Evolutionary conservation across 805 yeast species (phyloP).

Genomic region (Saccharomycodes ludwigii): DNA sequence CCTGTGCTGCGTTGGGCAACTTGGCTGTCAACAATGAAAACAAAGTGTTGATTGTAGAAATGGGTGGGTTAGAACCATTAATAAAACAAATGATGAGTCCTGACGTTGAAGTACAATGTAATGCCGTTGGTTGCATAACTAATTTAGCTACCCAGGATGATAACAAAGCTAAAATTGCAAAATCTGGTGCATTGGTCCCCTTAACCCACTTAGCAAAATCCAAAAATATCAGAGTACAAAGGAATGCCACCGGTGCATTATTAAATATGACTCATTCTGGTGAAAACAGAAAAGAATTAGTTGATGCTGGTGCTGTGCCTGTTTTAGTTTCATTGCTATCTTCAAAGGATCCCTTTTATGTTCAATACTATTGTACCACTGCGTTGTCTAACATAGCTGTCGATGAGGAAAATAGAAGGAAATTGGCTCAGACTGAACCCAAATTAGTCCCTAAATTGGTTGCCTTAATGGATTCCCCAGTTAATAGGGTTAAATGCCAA

Average conservation of each 20-base stretch:
- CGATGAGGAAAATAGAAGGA: constrained; percentile 81
- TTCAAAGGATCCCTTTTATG: constrained; percentile 87
- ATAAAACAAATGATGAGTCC: constrained; percentile 96
- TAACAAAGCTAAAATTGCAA: constrained; percentile 90
- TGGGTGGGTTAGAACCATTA: constrained; percentile 96
- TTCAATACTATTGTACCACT: constrained; percentile 96
- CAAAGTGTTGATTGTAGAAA: constrained; percentile 84
- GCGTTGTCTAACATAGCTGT: constrained; percentile 96
- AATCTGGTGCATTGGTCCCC: constrained; percentile 91
- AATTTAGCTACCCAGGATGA: constrained; percentile 97
- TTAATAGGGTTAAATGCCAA: constrained; percentile 95
- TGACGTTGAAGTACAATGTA: constrained; percentile 96
- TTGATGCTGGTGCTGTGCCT: constrained; percentile 97
- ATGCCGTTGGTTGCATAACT: constrained; percentile 98
- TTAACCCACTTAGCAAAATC: constrained; percentile 90
- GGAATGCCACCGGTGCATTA: constrained; percentile 97
- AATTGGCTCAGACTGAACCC: constrained; percentile 84
- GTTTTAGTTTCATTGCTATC: constrained; percentile 79
- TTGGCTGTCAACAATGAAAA: constrained; percentile 94
- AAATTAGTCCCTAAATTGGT: constrained; percentile 81
- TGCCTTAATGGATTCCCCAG: constrained; percentile 80
- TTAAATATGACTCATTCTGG: constrained; percentile 96
- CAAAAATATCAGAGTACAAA: constrained; percentile 88
- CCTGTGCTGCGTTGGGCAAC: constrained; percentile 98
- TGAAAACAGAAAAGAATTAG: constrained; percentile 92